A percentile compares a stretch with the other conserved stretches of the same genome.
Evolutionary conservation across 257 asterid species (phyloP).

Genomic region (Solanum infundibuliforme): DNA sequence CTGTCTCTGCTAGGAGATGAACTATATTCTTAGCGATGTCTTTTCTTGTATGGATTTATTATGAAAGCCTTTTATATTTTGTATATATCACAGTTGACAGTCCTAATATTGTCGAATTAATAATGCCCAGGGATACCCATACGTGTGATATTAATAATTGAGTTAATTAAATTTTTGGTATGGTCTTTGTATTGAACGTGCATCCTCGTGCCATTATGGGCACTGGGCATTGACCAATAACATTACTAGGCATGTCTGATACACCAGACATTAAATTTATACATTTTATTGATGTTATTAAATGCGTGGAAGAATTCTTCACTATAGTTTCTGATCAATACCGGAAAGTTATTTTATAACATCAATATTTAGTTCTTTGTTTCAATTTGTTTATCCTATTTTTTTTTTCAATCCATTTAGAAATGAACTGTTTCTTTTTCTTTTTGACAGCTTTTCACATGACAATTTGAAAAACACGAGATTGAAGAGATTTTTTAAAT

Average conservation of each 20-base stretch:
- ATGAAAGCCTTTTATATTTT: background rate
- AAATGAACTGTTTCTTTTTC: background rate
- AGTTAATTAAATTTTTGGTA: background rate
- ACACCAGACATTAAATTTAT: background rate
- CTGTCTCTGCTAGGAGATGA: background rate
- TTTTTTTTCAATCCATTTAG: accelerated
- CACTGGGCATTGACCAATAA: background rate
- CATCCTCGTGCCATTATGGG: background rate
- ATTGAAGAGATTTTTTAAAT: background rate
- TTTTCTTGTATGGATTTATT: background rate
- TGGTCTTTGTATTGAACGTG: background rate
- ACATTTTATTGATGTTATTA: background rate
- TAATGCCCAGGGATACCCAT: background rate
- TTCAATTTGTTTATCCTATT: no score
- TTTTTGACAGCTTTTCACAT: no score
- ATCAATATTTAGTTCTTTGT: background rate
- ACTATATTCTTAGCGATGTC: background rate
- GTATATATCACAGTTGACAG: background rate
- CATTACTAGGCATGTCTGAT: background rate
- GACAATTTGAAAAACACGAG: accelerated
- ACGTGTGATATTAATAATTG: background rate
- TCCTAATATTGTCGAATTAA: background rate
- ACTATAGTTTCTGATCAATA: background rate
- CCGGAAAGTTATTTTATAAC: background rate
- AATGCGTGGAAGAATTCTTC: background rate